Evolutionary conservation across 495 filamentous ascomycete species (phyloP), one percentile per base, ranked within the genome.

Genomic region (Penicillium atrosanguineum): DNA sequence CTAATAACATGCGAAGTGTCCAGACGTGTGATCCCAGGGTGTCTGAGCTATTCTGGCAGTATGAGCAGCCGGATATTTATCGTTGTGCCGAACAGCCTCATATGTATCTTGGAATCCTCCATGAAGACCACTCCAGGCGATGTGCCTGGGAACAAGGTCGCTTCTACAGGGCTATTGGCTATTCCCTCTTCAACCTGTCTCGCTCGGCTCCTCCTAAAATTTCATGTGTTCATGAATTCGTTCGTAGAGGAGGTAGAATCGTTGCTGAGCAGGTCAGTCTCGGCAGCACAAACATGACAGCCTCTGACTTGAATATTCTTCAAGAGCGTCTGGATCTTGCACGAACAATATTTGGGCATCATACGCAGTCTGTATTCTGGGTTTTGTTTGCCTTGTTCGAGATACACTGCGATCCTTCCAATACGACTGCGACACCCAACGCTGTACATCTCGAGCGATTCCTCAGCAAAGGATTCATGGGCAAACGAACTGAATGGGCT

Each of bases 141-240:
- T 88, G 82, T 55, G 83, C 84, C 4, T 92, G 88, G 88, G 75
- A 75, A 48, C 55, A 75, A 12, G 85, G 84, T 47, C 76, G 74
- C 14, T 20, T 44, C 0, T 64, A 82, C 28, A 73, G 88, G 16
- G 62, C 68, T 19, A 58, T 90, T 21, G 85, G 77, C 1, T 91
- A 90, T 56, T 77, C 78, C 0, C 44, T 83, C 28, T 58, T 87
- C 44, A 80, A 83, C 55, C 28, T 65, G 4, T 67, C 72, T 6
- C 52, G 65, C 20, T 52, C 69, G 7, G 18, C 44, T 6, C 9
- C 45, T 19, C 44, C 63, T 23, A 61, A 52, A 31, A 57, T 50
- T 8, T 28, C 45, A 4, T 45, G 19, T 23, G 57, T 82, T 14
- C 65, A 71, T 31, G 83, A 85, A 64, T 77, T 77, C 49, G 68